phyloP scores from a whole-genome alignment of 306 rosid genomes.

The Cicer yamashitae region DNA sequence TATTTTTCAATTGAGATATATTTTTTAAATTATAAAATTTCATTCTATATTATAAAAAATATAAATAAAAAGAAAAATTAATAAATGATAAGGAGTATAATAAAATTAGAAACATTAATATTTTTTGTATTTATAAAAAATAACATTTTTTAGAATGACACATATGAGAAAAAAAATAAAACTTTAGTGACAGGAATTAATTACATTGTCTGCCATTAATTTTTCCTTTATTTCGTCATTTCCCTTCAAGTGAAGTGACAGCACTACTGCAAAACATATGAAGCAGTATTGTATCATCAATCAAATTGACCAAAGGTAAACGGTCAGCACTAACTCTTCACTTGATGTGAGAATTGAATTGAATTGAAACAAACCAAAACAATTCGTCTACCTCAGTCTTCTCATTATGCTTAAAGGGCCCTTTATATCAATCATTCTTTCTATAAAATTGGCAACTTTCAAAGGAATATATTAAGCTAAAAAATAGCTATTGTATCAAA shows the following conservation, averaged over 20 bases:
- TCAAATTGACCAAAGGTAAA: slow-evolving; percentile 57
- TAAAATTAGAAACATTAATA: too few relatives aligned
- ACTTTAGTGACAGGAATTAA: slow-evolving; percentile 44
- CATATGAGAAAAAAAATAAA: neutral
- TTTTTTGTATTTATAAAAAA: too few relatives aligned
- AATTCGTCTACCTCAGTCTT: slow-evolving; percentile 46
- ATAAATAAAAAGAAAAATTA: too few relatives aligned
- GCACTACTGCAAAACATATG: slow-evolving; percentile 49
- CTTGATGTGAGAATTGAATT: slow-evolving; percentile 36
- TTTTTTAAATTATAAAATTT: too few relatives aligned
- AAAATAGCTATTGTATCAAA: neutral
- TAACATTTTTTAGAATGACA: too few relatives aligned
- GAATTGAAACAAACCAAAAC: neutral
- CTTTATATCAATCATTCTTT: slow-evolving; percentile 37
- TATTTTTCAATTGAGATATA: too few relatives aligned
- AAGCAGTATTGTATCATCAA: slow-evolving; percentile 40
- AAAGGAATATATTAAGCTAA: neutral
- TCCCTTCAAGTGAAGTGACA: slow-evolving; percentile 63
- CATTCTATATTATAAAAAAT: too few relatives aligned
- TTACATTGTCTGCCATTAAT: slow-evolving; percentile 58
- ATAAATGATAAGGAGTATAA: too few relatives aligned
- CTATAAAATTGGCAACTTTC: neutral
- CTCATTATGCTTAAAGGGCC: slow-evolving; percentile 42
- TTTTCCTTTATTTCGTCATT: slow-evolving; percentile 39
- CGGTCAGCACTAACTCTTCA: slow-evolving; percentile 53